Evolutionary conservation across 2,329 filamentous ascomycete genomes (phyloP), one percentile per base, ranked within the genome.

Genomic region (Xylariomycetidae sp.): DNA sequence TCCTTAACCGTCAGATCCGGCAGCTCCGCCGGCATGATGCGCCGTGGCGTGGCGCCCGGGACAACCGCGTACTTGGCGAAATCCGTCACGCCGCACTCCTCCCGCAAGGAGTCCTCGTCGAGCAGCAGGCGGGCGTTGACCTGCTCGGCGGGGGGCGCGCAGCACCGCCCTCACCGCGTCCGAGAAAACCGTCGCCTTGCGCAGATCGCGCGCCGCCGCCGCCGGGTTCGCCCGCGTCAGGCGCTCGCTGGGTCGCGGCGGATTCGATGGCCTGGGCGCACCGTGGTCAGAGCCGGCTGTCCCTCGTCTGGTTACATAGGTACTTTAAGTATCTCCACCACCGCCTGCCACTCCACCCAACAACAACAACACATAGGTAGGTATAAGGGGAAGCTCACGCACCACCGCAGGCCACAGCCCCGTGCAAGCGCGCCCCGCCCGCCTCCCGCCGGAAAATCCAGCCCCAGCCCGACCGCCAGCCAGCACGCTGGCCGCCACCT

Each of bases 361-460:
- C n/a, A n/a, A n/a, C n/a, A n/a, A n/a, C n/a, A n/a, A n/a, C n/a
- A n/a, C n/a, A n/a, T n/a, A n/a, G n/a, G n/a, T n/a, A n/a, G n/a
- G n/a, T n/a, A n/a, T n/a, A n/a, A n/a, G n/a, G n/a, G n/a, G n/a
- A n/a, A n/a, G n/a, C n/a, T n/a, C 24, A 61, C 77, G 46, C 60
- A 84, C 82, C 19, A 70, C 73, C 4, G 85, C 85, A 9, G 86
- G 86, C 87, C 87, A 94, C 5, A 93, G 72, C 44, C 82, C 85
- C 0, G 81, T 86, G 35, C 92, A 79, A 9, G 83, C 81, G 83
- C n/a, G n/a, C n/a, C n/a, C n/a, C n/a, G n/a, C n/a, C n/a, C n/a
- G n/a, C n/a, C n/a, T n/a, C n/a, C n/a, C n/a, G n/a, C n/a, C n/a
- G n/a, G n/a, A 53, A 84, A 85, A 48, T 93, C 87, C 81, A 92